Evolutionary conservation across 2,329 filamentous ascomycete species (phyloP).

Genomic region (Karstenula rhodostoma): DNA sequence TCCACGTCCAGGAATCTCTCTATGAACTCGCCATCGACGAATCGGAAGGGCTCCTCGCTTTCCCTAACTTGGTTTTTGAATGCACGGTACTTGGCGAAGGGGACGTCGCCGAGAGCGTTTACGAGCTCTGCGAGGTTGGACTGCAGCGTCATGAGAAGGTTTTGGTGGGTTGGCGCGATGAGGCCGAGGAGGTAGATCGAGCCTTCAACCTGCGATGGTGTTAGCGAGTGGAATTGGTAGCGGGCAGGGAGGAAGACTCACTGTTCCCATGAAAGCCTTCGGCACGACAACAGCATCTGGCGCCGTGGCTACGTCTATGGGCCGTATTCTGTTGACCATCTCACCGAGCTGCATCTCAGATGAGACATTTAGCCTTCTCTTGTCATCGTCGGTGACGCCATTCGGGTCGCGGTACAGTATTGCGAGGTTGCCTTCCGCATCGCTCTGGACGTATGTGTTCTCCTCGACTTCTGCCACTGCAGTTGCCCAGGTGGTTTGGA

Average conservation of each 20-base stretch:
- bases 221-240: conserved; percentile 20
- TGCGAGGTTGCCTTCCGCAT: conserved; percentile 86
- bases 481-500: conserved; percentile 82
- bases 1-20: conserved; percentile 81
- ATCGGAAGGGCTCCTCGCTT: conserved; percentile 79
- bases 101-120: conserved; percentile 73
- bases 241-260: conserved; percentile 56
- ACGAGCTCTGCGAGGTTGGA: conserved; percentile 71
- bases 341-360: conserved; percentile 89
- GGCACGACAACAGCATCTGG: conserved; percentile 76
- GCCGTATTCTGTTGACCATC: conserved; percentile 88
- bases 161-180: conserved; percentile 75
- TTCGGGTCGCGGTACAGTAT: conserved; percentile 77
- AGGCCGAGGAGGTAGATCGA: conserved; percentile 88
- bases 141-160: conserved; percentile 85
- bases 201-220: conserved; percentile 74
- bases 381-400: conserved; percentile 78
- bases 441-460: conserved; percentile 81
- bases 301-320: conserved; percentile 72
- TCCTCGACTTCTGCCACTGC: conserved; percentile 76
- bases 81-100: conserved; percentile 82
- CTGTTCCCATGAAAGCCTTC: conserved; percentile 87
- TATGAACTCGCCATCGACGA: conserved; percentile 91
- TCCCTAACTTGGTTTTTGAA: conserved; percentile 77
- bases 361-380: conserved; percentile 72